A percentile compares a stretch with the other conserved stretches of the same genome.
These are phyloP conservation scores for Aspergillus cejpii DNA, from an alignment of 2,329 filamentous ascomycete genomes.

Conservation along the genomic window DNA sequence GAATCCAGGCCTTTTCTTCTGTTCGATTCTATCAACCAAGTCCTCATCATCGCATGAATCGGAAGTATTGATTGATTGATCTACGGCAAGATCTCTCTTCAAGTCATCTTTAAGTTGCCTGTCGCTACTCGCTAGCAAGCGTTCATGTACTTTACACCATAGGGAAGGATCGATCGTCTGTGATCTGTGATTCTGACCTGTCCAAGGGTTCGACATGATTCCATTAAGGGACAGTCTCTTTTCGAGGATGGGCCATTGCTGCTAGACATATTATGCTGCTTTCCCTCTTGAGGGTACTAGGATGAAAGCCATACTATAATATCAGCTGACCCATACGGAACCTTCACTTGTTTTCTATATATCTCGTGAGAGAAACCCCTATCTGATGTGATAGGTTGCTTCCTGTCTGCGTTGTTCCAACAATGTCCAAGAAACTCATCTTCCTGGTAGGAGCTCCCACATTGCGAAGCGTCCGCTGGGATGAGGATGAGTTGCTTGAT, in stretches of 20 bases:
- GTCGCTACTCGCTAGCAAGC: too few species aligned
- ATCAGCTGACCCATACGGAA: too few species aligned
- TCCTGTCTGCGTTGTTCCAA: background rate
- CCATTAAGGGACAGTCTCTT: background rate
- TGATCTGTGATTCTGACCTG: background rate
- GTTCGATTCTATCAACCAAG: background rate
- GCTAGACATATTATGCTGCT: background rate
- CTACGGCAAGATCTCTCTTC: too few species aligned
- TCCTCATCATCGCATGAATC: background rate
- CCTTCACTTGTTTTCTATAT: background rate
- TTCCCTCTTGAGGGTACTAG: background rate
- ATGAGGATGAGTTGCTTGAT: conserved; percentile 45
- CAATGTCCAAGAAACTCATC: conserved; percentile 35
- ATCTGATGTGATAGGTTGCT: background rate
- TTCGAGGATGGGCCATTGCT: background rate
- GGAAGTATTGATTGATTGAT: too few species aligned
- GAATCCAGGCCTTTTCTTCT: background rate
- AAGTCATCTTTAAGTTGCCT: too few species aligned
- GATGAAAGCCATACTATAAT: background rate
- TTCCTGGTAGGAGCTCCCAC: conserved; percentile 59
- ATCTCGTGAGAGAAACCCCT: background rate
- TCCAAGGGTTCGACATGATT: background rate
- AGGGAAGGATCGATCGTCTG: background rate
- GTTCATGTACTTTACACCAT: background rate
- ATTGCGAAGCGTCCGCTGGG: conserved; percentile 49